Conservation (phyloP, 2,329 filamentous ascomycete species). For the Fusarium metavorans region DNA sequence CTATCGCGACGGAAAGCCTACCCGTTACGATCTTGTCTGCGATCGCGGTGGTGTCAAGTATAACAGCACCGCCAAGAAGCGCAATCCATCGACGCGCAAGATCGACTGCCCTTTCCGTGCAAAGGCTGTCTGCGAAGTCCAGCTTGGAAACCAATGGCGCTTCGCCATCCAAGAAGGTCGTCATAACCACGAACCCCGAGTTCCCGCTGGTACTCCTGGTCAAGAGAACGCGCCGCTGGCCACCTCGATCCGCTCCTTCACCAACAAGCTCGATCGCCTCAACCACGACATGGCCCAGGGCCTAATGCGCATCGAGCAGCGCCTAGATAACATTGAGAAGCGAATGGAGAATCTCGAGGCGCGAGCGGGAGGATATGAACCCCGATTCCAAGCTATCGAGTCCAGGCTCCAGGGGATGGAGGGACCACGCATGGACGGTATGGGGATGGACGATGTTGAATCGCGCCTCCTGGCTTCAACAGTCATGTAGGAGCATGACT, state of each 20-base stretch:
- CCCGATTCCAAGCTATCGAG: slow-evolving; percentile 59
- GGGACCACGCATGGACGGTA: slow-evolving; percentile 56
- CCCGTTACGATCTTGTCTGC: slow-evolving; percentile 72
- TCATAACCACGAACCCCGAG: slow-evolving; percentile 71
- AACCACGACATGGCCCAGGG: slow-evolving; percentile 67
- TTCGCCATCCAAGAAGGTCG: slow-evolving; percentile 70
- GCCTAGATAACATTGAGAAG: slow-evolving; percentile 65
- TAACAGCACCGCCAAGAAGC: slow-evolving; percentile 73
- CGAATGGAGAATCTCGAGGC: slow-evolving; percentile 66
- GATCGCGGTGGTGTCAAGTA: slow-evolving; percentile 74
- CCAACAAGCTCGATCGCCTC: slow-evolving; percentile 70
- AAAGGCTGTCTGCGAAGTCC: slow-evolving; percentile 73
- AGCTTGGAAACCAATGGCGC: slow-evolving; percentile 73
- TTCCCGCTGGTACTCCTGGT: slow-evolving; percentile 65
- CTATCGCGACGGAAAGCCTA: slow-evolving; percentile 72
- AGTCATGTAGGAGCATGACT: slow-evolving; percentile 54
- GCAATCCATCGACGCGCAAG: slow-evolving; percentile 72
- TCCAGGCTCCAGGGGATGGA: slow-evolving; percentile 57
- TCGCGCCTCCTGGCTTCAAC: slow-evolving; percentile 57
- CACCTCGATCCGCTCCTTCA: slow-evolving; percentile 68
- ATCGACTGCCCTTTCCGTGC: slow-evolving; percentile 73
- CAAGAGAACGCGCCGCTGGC: slow-evolving; percentile 69
- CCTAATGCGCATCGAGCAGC: slow-evolving; percentile 62
- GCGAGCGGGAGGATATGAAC: slow-evolving; percentile 56
- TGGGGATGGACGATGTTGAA: slow-evolving; percentile 60